These are phyloP conservation scores for Termitomyces sp. DNA, from an alignment of 768 basidiomycete genomes.

Conservation along the genomic window DNA sequence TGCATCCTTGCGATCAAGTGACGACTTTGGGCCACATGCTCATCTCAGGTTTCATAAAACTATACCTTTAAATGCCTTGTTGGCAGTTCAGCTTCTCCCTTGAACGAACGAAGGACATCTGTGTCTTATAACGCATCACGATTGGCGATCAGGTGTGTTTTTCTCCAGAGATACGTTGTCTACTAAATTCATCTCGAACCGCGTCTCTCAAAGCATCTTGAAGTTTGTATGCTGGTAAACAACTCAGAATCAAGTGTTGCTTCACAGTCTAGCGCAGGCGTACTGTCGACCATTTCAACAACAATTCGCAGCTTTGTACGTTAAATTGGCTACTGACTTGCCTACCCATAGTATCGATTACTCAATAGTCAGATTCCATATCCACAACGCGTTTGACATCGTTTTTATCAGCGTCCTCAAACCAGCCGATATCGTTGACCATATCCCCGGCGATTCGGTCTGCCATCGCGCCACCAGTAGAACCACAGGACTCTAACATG, in stretches of 20 bases:
- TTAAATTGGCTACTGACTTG: neutral
- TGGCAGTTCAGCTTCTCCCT: neutral
- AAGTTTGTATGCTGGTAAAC: neutral
- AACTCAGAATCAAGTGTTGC: neutral
- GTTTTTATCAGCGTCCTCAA: neutral
- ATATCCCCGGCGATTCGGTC: neutral
- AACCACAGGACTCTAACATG: neutral
- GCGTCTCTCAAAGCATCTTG: neutral
- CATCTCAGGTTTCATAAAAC: conserved; percentile 23
- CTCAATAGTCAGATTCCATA: neutral
- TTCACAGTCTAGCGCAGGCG: neutral
- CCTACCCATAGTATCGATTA: neutral
- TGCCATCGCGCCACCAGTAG: neutral
- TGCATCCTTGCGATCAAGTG: conserved; percentile 27
- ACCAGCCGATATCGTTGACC: neutral
- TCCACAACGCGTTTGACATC: neutral
- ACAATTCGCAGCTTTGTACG: neutral
- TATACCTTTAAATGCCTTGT: conserved; percentile 14
- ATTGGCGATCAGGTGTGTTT: conserved; percentile 11
- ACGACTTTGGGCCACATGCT: conserved; percentile 24
- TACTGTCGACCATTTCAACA: neutral
- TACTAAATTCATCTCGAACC: neutral
- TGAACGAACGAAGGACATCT: neutral
- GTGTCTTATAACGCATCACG: neutral
- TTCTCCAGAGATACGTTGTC: neutral